Conservation (phyloP, 768 basidiomycete genomes). For the Hysterangium stoloniferum region DNA sequence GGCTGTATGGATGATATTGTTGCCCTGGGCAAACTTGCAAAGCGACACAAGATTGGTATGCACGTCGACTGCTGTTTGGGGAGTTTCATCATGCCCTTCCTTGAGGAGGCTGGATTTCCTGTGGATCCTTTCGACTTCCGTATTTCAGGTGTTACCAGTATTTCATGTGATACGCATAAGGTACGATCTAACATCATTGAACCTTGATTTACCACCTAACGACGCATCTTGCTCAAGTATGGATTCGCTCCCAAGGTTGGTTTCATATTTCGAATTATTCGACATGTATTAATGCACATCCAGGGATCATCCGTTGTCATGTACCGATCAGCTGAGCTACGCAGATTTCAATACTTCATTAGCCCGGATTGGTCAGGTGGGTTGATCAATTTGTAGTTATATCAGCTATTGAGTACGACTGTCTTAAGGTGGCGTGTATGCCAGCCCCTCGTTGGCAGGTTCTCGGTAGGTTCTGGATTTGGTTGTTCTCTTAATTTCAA, state of each 20-base stretch:
- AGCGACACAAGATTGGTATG: slow-evolving; percentile 67
- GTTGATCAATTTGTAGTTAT: slow-evolving; percentile 15
- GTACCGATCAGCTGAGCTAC: slow-evolving; percentile 75
- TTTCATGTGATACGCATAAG: slow-evolving; percentile 96
- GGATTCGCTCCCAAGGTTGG: slow-evolving; percentile 87
- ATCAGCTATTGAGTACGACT: slow-evolving; percentile 10
- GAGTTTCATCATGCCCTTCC: slow-evolving; percentile 89
- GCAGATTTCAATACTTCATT: slow-evolving; percentile 81
- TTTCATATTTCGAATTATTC: background rate
- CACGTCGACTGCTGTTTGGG: slow-evolving; percentile 96
- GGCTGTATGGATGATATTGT: slow-evolving; percentile 84
- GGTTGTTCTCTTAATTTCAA: background rate
- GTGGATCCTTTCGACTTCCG: slow-evolving; percentile 81
- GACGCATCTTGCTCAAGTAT: slow-evolving; percentile 42
- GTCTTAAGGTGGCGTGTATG: slow-evolving; percentile 74
- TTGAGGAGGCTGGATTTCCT: slow-evolving; percentile 70
- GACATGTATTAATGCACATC: background rate
- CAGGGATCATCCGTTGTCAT: slow-evolving; percentile 92
- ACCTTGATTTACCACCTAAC: background rate
- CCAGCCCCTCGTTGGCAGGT: slow-evolving; percentile 81
- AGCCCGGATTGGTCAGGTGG: slow-evolving; percentile 71
- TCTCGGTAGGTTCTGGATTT: slow-evolving; percentile 53
- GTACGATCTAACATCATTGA: slow-evolving; percentile 30
- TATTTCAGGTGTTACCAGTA: slow-evolving; percentile 84
- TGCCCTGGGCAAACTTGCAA: slow-evolving; percentile 67